Evolutionary conservation across 2,329 filamentous ascomycete genomes (phyloP).

Genomic region (Chrysosporium queenslandicum): DNA sequence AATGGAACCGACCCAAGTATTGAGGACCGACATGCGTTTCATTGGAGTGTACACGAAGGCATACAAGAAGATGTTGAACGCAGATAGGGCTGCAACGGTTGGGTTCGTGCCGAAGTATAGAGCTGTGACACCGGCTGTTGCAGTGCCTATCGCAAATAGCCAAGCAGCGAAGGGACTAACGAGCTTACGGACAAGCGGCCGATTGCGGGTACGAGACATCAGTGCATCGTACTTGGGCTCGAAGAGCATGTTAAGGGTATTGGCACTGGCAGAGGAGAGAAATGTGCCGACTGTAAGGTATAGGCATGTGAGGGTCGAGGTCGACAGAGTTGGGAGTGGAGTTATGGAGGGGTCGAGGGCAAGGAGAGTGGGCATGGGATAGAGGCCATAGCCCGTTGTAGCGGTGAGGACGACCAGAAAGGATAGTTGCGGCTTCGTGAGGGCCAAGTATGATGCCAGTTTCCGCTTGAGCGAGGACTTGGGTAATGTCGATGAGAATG

Average conservation of each 20-base stretch:
- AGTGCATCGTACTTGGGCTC: conserved; percentile 81
- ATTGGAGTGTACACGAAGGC: conserved; percentile 87
- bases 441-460: conserved; percentile 71
- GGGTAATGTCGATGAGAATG: conserved; percentile 48
- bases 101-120: conserved; percentile 89
- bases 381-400: conserved; percentile 83
- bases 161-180: conserved; percentile 61
- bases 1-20: conserved; percentile 90
- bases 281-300: conserved; percentile 87
- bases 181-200: conserved; percentile 75
- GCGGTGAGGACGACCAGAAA: conserved; percentile 84
- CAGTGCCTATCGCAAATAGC: conserved; percentile 68
- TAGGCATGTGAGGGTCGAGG: conserved; percentile 75
- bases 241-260: conserved; percentile 94
- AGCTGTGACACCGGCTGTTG: conserved; percentile 56
- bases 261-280: conserved; percentile 80
- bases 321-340: conserved; percentile 50
- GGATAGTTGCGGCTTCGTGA: conserved; percentile 90
- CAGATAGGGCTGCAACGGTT: conserved; percentile 77
- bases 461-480: conserved; percentile 52
- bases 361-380: conserved; percentile 81
- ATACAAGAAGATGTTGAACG: conserved; percentile 77
- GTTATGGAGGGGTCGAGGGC: conserved; percentile 63
- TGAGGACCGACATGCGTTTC: conserved; percentile 74
- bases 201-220: conserved; percentile 87